These are phyloP conservation scores for Penicillium atrosanguineum DNA, from an alignment of 495 filamentous ascomycete species.

Conservation along the genomic window DNA sequence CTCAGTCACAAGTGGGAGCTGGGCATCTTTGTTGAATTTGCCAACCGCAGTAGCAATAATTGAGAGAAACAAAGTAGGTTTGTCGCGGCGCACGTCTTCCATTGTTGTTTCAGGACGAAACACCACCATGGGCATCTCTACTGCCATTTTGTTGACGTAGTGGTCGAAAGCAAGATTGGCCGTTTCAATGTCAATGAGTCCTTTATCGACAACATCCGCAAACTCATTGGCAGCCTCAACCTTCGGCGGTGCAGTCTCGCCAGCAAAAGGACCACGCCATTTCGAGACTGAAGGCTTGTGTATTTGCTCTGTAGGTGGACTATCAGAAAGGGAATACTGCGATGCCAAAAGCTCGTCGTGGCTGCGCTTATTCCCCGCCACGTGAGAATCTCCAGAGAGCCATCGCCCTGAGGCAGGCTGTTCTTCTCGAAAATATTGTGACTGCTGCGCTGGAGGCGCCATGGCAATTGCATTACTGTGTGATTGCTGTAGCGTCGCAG, in stretches of 20 bases:
- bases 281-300: conserved; percentile 8
- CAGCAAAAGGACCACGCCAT: conserved; percentile 16
- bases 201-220: conserved; percentile 69
- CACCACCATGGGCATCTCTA: conserved; percentile 75
- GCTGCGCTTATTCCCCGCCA: conserved; percentile 23
- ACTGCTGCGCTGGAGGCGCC: background rate
- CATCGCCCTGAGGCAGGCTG: conserved; percentile 18
- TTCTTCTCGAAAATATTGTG: background rate
- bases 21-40: conserved; percentile 56
- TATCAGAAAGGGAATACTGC: conserved; percentile 18
- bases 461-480: conserved; percentile 12
- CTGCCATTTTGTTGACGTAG: conserved; percentile 66
- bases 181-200: conserved; percentile 59
- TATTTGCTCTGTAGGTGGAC: conserved; percentile 27
- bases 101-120: conserved; percentile 67
- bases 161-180: conserved; percentile 65
- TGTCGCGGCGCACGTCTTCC: conserved; percentile 62
- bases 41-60: conserved; percentile 70
- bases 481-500: conserved; percentile 66
- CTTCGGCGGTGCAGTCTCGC: conserved; percentile 13
- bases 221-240: conserved; percentile 30
- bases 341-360: conserved; percentile 21
- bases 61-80: conserved; percentile 78
- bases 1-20: conserved; percentile 63
- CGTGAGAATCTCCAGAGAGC: conserved; percentile 6